phyloP scores from a whole-genome alignment of 208 protist genomes.

The Trypanosoma cruzi region DNA sequence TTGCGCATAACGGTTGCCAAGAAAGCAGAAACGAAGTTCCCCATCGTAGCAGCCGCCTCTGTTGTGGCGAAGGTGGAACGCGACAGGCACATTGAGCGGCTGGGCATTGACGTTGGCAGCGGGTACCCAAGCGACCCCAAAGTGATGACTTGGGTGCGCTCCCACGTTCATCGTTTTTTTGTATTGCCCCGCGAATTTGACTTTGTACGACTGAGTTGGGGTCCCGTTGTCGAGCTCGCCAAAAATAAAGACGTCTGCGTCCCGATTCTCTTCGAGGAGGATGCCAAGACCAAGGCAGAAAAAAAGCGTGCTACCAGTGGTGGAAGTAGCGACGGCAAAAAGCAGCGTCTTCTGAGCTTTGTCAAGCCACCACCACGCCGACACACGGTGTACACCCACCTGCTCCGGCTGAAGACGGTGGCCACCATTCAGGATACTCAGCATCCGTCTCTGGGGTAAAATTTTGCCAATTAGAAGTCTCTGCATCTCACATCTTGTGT shows the following conservation, averaged over 20 bases:
- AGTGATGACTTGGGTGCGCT: conserved; percentile 65
- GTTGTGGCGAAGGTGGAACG: conserved; percentile 94
- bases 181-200: conserved; percentile 43
- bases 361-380: conserved; percentile 58
- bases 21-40: conserved; percentile 93
- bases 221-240: conserved; percentile 59
- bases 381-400: conserved; percentile 52
- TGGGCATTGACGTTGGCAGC: conserved; percentile 68
- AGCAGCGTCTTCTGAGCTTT: conserved; percentile 60
- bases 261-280: conserved; percentile 66
- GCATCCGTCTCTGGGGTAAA: conserved; percentile 19
- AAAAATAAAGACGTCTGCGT: conserved; percentile 55
- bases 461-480: neutral
- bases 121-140: conserved; percentile 86
- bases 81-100: conserved; percentile 44
- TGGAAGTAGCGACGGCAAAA: conserved; percentile 23
- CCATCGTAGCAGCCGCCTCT: conserved; percentile 92
- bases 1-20: conserved; percentile 83
- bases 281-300: conserved; percentile 47
- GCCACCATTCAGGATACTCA: conserved; percentile 26
- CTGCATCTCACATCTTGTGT: neutral
- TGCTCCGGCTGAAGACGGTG: conserved; percentile 51
- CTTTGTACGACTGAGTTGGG: conserved; percentile 84
- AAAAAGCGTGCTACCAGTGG: conserved; percentile 17
- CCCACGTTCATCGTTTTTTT: conserved; percentile 81